Conservation (phyloP, 306 rosid species). For the Senna tora region DNA sequence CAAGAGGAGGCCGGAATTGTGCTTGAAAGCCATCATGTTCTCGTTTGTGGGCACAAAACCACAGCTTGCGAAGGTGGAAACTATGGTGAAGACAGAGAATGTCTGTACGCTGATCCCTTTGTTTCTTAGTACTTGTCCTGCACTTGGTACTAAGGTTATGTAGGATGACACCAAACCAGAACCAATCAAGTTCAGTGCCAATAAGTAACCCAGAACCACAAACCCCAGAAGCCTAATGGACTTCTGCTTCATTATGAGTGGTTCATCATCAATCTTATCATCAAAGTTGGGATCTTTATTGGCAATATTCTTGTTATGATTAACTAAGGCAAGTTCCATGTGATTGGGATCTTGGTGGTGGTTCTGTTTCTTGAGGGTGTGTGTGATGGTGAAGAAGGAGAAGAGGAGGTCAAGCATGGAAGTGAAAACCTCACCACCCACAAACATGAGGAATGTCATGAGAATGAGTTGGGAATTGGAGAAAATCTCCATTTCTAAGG, state of each 20-base stretch:
- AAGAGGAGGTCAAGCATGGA: slow-evolving; percentile 56
- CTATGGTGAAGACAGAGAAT: slow-evolving; percentile 58
- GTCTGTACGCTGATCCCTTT: slow-evolving; percentile 50
- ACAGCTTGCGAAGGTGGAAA: slow-evolving; percentile 68
- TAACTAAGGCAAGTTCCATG: slow-evolving; percentile 37
- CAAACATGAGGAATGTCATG: slow-evolving; percentile 58
- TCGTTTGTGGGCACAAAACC: slow-evolving; percentile 86
- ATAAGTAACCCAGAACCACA: slow-evolving; percentile 45
- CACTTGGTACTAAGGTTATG: slow-evolving; percentile 37
- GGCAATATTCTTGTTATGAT: background rate
- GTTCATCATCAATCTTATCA: background rate
- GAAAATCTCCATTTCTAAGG: slow-evolving; percentile 63
- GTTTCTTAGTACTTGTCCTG: slow-evolving; percentile 33
- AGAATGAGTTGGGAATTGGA: slow-evolving; percentile 57
- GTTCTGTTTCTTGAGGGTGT: background rate
- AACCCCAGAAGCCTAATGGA: slow-evolving; percentile 30
- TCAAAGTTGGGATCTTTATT: background rate
- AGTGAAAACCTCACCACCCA: slow-evolving; percentile 70
- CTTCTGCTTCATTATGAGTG: slow-evolving; percentile 10
- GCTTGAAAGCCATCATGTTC: slow-evolving; percentile 71
- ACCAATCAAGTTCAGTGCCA: slow-evolving; percentile 38
- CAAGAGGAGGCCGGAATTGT: slow-evolving; percentile 68
- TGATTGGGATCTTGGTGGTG: slow-evolving; percentile 1
- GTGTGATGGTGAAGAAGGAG: background rate
- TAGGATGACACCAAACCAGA: slow-evolving; percentile 32